Evolutionary conservation across 2,329 filamentous ascomycete genomes (phyloP).

Genomic region (Aciculosporium take): DNA sequence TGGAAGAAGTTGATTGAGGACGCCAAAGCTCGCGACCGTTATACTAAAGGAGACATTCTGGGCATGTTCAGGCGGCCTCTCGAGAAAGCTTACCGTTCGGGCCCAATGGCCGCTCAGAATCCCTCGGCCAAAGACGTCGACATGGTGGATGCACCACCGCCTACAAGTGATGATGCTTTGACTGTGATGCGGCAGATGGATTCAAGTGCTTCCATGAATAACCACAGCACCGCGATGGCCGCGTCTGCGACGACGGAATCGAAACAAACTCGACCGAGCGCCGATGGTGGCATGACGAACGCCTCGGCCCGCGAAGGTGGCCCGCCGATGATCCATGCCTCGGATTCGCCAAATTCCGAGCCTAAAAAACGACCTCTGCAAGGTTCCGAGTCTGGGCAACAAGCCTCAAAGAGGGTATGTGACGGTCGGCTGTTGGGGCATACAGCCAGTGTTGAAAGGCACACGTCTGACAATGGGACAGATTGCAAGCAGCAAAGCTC

Average conservation of each 20-base stretch:
- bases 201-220: background rate
- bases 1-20: slow-evolving; percentile 82
- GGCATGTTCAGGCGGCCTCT: slow-evolving; percentile 32
- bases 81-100: slow-evolving; percentile 18
- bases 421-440: background rate
- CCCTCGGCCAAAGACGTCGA: slow-evolving; percentile 5
- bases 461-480: slow-evolving; percentile 15
- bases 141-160: slow-evolving; percentile 4
- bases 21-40: slow-evolving; percentile 57
- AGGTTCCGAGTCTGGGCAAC: slow-evolving; percentile 17
- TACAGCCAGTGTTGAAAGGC: background rate
- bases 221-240: background rate
- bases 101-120: slow-evolving; percentile 5
- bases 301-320: slow-evolving; percentile 14
- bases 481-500: slow-evolving; percentile 17
- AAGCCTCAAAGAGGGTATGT: slow-evolving; percentile 28
- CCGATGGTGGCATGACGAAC: background rate
- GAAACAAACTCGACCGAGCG: background rate
- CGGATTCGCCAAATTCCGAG: slow-evolving; percentile 12
- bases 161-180: background rate
- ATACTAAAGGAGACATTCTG: slow-evolving; percentile 53
- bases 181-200: background rate
- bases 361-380: slow-evolving; percentile 31
- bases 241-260: slow-evolving; percentile 3
- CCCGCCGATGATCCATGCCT: slow-evolving; percentile 27